These are phyloP conservation scores for Prunus kanzakura DNA, from an alignment of 306 rosid species.

Conservation along the genomic window DNA sequence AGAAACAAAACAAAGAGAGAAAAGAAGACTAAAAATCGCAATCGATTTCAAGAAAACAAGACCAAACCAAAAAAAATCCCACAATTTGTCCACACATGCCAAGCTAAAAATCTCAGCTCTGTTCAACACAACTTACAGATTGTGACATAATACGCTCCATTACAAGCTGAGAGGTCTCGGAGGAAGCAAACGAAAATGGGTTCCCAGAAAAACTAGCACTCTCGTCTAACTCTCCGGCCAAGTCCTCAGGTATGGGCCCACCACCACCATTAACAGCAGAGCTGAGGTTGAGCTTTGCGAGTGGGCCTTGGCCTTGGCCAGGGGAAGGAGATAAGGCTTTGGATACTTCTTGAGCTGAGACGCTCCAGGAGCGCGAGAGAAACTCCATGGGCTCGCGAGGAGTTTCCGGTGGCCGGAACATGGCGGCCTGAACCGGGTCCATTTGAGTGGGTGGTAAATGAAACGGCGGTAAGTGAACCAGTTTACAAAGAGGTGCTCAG, in stretches of 20 bases:
- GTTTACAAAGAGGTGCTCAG: neutral
- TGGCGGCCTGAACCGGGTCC: conserved; percentile 36
- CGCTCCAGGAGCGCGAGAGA: conserved; percentile 90
- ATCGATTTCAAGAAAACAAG: conserved; percentile 11
- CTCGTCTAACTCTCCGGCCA: conserved; percentile 55
- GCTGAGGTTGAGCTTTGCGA: conserved; percentile 35
- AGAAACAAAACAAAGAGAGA: neutral
- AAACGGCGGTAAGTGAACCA: neutral
- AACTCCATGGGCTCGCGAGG: conserved; percentile 87
- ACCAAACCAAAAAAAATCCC: conserved; percentile 1
- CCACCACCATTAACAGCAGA: conserved; percentile 3
- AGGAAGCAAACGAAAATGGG: conserved; percentile 80
- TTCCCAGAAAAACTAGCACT: conserved; percentile 56
- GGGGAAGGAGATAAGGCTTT: conserved; percentile 67
- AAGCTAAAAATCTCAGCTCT: neutral
- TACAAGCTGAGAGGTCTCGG: conserved; percentile 85
- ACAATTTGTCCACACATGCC: conserved; percentile 32
- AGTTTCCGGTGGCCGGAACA: conserved; percentile 65
- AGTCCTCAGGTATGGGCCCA: conserved; percentile 50
- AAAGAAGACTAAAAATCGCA: conserved; percentile 1
- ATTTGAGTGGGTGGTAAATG: neutral
- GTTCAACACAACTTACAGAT: conserved; percentile 48
- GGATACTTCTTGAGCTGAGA: conserved; percentile 74
- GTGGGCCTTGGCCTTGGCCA: neutral
- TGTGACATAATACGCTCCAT: conserved; percentile 95